Evolutionary conservation across 352 stramenopile species (phyloP), one percentile per base, ranked within the genome.

Genomic region (Pythium oligandrum): DNA sequence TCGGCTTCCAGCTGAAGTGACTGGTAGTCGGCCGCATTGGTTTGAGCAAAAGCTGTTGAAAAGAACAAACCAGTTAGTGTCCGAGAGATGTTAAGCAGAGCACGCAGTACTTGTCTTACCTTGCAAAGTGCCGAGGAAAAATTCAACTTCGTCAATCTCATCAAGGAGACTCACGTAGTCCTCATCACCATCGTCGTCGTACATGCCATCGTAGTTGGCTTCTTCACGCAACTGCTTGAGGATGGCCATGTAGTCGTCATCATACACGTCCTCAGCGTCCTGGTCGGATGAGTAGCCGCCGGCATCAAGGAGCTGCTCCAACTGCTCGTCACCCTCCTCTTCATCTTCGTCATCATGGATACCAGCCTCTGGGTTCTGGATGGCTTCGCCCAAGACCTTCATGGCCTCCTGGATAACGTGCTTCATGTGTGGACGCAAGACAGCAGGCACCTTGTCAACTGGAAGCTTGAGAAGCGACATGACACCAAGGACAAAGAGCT

Each of bases 161-260:
- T 98, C 93, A 40, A 98, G 66, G 55, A 96, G 72, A 57, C 81
- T 93, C 59, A 83, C 89, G 61, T 96, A 97, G 52, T 98, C 89
- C 57, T 98, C 93, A n/a, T 98, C 93, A 33, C 82, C 73, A 46
- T 98, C 95, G 33, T 90, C 80, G 57, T 87, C 75, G 53, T 77
- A 86, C 52, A 76, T 68, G 51, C 72, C 76, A 11, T 82, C 75
- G 36, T 93, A 74, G 43, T 78, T 72, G 32, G 93, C 90, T 53
- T 97, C 86, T 53, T 97, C 88, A 53, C 84, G 91, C 61, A 93
- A 48, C 79, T 97, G 88, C 51, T 94, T 90, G 48, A 97, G 73
- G 53, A 98, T 98, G 9, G 86, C 85, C 61, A 97, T 95, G 64
- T 98, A 96, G 53, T 96, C 83, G 55, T 96, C 86, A 57, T 98